Base-by-base conservation (phyloP, 768 basidiomycete species). In the Gloeophyllum trabeum region DNA sequence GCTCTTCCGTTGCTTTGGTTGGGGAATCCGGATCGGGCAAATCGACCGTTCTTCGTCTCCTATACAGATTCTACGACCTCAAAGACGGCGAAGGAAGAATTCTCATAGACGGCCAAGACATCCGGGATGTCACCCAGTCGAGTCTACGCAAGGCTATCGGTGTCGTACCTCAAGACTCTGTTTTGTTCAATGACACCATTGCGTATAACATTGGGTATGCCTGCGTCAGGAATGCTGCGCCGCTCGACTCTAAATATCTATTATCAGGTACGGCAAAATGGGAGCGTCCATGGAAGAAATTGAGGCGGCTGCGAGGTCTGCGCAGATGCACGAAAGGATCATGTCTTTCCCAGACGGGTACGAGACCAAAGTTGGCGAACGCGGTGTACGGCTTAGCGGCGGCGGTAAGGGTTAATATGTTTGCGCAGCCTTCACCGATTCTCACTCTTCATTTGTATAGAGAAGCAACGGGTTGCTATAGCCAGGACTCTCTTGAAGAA, bases 21-120 rank as follows among this genome's bases (percentile, higher is more conserved):
- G 90, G 84, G 18, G 80, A 84, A 54, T 79, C 80, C 2, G 88
- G 87, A 1, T 67, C 82, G 2, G 81, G 89, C 10, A 93, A 90
- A 59, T 85, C 81, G 6, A 86, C 89, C 1, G 79, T 90, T 43
- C 61, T 90, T 39, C 81, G 89, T n/a, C 68, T 93, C 22, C 66
- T 98, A 13, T 96, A 89, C 60, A 74, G 92, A 18, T 91, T 98
- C 63, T 96, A 97, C 57, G 92, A 97, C 52, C 68, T 92, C 12
- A 70, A 73, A 14, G 75, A 78, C 42, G 90, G 90, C 24, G 73
- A 83, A 46, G 84, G 84, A 12, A 66, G 81, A 30, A 91, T 94
- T 49, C 61, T 79, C 36, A 79, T 94, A 46, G 90, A 96, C 51
- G 88, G 84, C 4, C 72, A 85, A 52, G 87, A 96, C 51, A 85